Conservation (phyloP, 2,329 filamentous ascomycete species). For the Pestalotiopsis sp. region DNA sequence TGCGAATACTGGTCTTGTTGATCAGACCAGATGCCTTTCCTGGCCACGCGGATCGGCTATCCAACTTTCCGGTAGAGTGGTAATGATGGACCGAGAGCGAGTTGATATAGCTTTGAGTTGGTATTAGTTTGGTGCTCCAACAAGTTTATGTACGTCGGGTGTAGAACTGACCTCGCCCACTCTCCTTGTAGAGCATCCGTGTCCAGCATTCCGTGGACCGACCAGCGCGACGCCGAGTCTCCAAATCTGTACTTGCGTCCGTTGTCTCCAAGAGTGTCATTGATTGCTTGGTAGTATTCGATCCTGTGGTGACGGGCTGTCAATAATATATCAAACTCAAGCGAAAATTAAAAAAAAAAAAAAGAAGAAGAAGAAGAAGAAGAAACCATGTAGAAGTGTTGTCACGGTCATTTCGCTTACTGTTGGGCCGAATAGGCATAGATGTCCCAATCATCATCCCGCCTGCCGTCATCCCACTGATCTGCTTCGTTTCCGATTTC, state of each 20-base stretch:
- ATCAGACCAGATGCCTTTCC: not conserved
- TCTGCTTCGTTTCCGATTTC: not conserved
- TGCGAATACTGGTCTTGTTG: not conserved
- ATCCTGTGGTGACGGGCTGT: not conserved
- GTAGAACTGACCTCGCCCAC: not conserved
- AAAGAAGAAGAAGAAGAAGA: no score
- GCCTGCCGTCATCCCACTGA: not conserved
- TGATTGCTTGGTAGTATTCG: not conserved
- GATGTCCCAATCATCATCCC: not conserved
- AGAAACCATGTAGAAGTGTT: not conserved
- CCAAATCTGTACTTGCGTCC: not conserved
- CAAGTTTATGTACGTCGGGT: not conserved
- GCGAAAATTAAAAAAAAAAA: not conserved
- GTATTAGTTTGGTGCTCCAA: not conserved
- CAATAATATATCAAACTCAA: not conserved
- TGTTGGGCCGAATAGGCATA: not conserved
- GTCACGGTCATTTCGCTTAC: not conserved
- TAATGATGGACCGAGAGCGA: not conserved
- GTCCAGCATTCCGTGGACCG: not conserved
- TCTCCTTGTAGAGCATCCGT: not conserved
- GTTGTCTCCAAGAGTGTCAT: not conserved
- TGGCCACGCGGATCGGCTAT: not conserved
- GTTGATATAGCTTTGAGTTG: not conserved
- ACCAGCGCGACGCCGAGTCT: not conserved
- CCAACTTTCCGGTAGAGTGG: not conserved